Base-by-base conservation (phyloP, 2,329 filamentous ascomycete genomes). In the Xylaria sp. region DNA sequence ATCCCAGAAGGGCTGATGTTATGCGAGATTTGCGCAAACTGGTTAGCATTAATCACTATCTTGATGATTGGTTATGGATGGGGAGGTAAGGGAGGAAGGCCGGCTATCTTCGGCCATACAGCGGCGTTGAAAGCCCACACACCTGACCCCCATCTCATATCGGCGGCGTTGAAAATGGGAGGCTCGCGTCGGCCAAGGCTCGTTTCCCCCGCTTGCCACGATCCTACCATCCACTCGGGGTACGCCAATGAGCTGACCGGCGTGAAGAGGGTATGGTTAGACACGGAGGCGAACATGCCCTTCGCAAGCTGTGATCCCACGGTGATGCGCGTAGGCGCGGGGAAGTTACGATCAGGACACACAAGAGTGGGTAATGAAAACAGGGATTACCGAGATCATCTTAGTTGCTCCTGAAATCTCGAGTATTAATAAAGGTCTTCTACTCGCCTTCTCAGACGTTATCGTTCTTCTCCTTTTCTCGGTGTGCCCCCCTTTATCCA, bases 201-300 rank as follows among this genome's bases (percentile, higher is more conserved):
- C 43, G 51, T 37, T 19, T 42, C 12, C 51, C 58, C 46, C 33
- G 54, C 40, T 23, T 40, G 40, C 52, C 42, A 35, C 52, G 25
- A 35, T 38, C 12, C 19, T n/a, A 19, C 40, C 38, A 21, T 61
- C 61, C 53, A 64, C 33, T 63, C 40, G 35, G 61, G 31, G 37
- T 11, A 31, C 42, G 9, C 33, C 25, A 45, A 43, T 33, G 11
- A 8, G 5, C 35, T 55, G 49, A 57, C 61, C 35, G 47, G 51
- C 60, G 23, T 28, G 58, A 49, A 4, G 12, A 17, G 33, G 55
- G 54, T 21, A 21, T 46, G 23, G 31, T 28, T 11, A 57, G 31
- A 31, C 14, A 4, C 35, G 35, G 37, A 54, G 19, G 37, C 19
- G 42, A 17, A 35, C 14, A n/a, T 46, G 14, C n/a, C 28, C 43